Percentiles rank a stretch among this genome's conserved stretches.
Evolutionary conservation across 2,329 filamentous ascomycete genomes (phyloP).

Genomic region (Uncinocarpus reesii): DNA sequence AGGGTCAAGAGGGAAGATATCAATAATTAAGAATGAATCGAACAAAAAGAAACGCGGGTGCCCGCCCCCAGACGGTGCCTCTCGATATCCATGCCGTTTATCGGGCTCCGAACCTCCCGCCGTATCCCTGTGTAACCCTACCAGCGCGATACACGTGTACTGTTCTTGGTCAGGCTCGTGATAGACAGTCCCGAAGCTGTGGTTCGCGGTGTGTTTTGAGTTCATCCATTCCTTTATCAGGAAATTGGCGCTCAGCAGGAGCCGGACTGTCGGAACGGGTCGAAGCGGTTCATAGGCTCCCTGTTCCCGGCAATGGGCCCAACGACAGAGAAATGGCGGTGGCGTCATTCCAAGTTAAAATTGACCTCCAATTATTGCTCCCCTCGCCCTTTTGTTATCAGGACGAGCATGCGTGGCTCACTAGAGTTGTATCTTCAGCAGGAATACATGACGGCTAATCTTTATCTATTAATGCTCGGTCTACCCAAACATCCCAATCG

Average conservation of each 20-base stretch:
- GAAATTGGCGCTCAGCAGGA: background rate
- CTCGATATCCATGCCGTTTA: background rate
- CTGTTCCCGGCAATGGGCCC: background rate
- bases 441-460: background rate
- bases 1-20: too few relatives aligned
- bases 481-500: background rate
- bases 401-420: background rate
- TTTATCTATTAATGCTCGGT: constrained; percentile 1
- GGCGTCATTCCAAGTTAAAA: background rate
- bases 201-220: constrained; percentile 5
- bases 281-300: constrained; percentile 1
- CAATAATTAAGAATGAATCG: too few relatives aligned
- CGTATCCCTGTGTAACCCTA: constrained; percentile 10
- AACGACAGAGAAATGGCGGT: background rate
- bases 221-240: constrained; percentile 5
- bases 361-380: background rate
- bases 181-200: constrained; percentile 1
- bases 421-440: background rate
- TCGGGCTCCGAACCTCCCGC: background rate
- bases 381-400: background rate
- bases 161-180: background rate
- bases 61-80: too few relatives aligned
- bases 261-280: constrained; percentile 7
- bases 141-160: constrained; percentile 10
- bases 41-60: background rate